These are phyloP conservation scores for Aspergillus novofumigatus DNA, from an alignment of 2,329 filamentous ascomycete species.

Conservation along the genomic window DNA sequence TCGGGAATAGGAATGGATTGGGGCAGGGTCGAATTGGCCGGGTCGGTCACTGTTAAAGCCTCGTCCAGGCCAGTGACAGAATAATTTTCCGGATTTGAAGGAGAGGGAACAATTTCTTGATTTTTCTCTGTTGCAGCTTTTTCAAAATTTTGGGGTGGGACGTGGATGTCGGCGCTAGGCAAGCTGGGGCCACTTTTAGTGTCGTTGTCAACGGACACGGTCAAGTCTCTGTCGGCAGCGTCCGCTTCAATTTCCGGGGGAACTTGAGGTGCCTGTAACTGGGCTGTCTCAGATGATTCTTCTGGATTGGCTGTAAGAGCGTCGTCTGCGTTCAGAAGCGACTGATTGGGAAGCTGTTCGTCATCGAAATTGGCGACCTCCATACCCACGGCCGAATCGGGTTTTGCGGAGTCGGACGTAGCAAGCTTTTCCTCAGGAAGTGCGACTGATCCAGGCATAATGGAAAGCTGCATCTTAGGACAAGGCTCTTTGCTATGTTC, in stretches of 20 bases:
- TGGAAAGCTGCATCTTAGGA: constrained; percentile 8
- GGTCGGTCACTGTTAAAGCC: constrained; percentile 10
- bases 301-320: constrained; percentile 9
- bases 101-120: constrained; percentile 20
- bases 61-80: constrained; percentile 15
- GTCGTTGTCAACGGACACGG: constrained; percentile 18
- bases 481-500: constrained; percentile 13
- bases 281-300: constrained; percentile 9
- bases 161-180: constrained; percentile 27
- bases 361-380: constrained; percentile 14
- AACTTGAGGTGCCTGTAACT: constrained; percentile 15
- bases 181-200: constrained; percentile 27
- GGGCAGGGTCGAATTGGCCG: constrained; percentile 9
- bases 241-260: constrained; percentile 23
- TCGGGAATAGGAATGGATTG: constrained; percentile 14
- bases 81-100: constrained; percentile 14
- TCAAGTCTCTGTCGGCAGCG: constrained; percentile 20
- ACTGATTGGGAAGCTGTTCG: constrained; percentile 14
- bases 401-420: constrained; percentile 14
- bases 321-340: constrained; percentile 9
- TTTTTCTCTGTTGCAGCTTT: constrained; percentile 14
- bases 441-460: constrained; percentile 7
- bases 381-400: constrained; percentile 22
- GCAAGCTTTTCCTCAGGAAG: constrained; percentile 1
- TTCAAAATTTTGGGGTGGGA: constrained; percentile 25